Percentiles rank a stretch among this genome's conserved stretches.
Evolutionary conservation across 768 basidiomycete genomes (phyloP).

Genomic region (Calocera viscosa): DNA sequence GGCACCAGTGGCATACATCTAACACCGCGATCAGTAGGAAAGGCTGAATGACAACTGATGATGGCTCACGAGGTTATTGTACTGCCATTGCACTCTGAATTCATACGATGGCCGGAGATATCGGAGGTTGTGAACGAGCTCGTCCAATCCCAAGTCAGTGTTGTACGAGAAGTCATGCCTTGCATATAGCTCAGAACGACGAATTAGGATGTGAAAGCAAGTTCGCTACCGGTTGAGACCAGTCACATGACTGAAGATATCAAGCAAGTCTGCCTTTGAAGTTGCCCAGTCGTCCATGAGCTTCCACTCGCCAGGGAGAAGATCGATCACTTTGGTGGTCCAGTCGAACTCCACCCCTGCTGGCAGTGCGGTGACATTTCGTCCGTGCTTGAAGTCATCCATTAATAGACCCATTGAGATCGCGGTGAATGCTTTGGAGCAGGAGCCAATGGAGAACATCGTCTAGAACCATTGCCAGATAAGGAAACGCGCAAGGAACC

Average conservation of each 20-base stretch:
- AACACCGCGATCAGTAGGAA: background rate
- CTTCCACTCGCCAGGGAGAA: constrained; percentile 34
- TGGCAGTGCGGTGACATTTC: constrained; percentile 30
- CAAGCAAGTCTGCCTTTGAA: constrained; percentile 28
- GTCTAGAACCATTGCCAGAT: constrained; percentile 23
- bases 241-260: constrained; percentile 33
- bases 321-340: constrained; percentile 29
- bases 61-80: constrained; percentile 29
- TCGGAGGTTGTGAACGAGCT: constrained; percentile 21
- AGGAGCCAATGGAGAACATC: constrained; percentile 29
- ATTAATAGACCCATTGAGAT: constrained; percentile 33
- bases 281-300: constrained; percentile 35
- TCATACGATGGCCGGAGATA: constrained; percentile 28
- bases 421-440: constrained; percentile 33
- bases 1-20: constrained; percentile 33
- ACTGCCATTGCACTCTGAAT: constrained; percentile 30
- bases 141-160: constrained; percentile 21
- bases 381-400: constrained; percentile 30
- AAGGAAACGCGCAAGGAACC: background rate
- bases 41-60: background rate
- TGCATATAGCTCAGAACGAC: background rate
- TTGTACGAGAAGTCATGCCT: constrained; percentile 30
- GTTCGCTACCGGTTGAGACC: constrained; percentile 30
- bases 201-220: background rate
- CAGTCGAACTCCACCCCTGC: constrained; percentile 26